Conservation (phyloP, 2,329 filamentous ascomycete species). For the Fusarium pilosicola region DNA sequence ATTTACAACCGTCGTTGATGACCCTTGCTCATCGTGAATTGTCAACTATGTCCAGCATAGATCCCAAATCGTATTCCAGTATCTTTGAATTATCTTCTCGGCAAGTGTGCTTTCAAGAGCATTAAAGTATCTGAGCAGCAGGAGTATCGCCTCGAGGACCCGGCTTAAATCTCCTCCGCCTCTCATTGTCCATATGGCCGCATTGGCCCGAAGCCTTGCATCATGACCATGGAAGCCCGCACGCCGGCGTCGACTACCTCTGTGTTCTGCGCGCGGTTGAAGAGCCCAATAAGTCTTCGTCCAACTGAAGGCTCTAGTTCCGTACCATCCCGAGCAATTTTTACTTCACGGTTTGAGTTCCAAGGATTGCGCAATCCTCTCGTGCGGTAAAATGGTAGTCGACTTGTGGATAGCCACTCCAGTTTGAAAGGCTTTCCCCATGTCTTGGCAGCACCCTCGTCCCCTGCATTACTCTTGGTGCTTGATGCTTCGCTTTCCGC, state of each 20-base stretch:
- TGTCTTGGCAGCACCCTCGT: constrained; percentile 64
- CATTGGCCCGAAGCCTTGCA: constrained; percentile 53
- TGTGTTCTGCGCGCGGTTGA: constrained; percentile 67
- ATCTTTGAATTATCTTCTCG: constrained; percentile 41
- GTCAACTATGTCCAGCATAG: constrained; percentile 40
- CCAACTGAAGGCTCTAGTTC: constrained; percentile 89
- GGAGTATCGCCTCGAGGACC: constrained; percentile 28
- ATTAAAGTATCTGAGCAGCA: background rate
- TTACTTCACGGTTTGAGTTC: constrained; percentile 95
- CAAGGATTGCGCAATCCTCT: constrained; percentile 89
- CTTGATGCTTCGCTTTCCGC: constrained; percentile 54
- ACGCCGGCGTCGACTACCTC: constrained; percentile 44
- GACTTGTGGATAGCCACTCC: constrained; percentile 86
- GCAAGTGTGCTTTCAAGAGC: constrained; percentile 11
- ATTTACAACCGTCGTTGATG: constrained; percentile 20
- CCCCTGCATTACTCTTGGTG: constrained; percentile 54
- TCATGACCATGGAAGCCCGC: constrained; percentile 49
- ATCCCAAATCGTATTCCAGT: constrained; percentile 20
- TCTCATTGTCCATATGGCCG: constrained; percentile 47
- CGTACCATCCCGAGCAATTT: constrained; percentile 94
- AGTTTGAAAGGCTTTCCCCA: constrained; percentile 94
- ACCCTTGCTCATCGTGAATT: constrained; percentile 19
- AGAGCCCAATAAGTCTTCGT: constrained; percentile 79
- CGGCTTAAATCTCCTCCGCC: background rate
- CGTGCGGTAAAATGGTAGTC: constrained; percentile 89